Conservation (phyloP, 1,284 basidiomycete species). For the Ganoderma leucocontextum region DNA sequence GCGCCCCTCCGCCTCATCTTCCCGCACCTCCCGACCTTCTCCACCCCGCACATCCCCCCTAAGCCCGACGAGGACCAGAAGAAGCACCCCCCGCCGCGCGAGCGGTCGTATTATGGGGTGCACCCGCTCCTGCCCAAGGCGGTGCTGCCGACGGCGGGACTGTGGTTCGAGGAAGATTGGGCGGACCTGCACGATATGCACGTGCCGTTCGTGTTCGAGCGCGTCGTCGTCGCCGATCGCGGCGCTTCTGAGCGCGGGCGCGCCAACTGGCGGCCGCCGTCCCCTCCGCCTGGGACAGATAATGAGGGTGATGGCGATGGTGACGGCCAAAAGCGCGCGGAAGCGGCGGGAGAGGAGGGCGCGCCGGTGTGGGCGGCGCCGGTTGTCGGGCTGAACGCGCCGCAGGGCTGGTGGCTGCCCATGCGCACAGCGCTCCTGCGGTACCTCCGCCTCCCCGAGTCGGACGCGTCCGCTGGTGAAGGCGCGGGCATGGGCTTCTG, state of each 20-base stretch:
- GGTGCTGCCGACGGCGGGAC: conserved; percentile 74
- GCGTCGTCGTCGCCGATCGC: conserved; percentile 79
- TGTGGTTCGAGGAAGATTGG: conserved; percentile 80
- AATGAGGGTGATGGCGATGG: neutral
- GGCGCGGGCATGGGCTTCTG: conserved; percentile 34
- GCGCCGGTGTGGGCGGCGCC: conserved; percentile 61
- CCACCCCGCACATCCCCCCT: conserved; percentile 49
- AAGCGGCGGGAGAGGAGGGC: conserved; percentile 26
- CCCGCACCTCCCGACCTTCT: conserved; percentile 68
- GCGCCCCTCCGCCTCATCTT: conserved; percentile 79
- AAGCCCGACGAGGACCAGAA: conserved; percentile 34
- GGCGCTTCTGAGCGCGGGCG: conserved; percentile 65
- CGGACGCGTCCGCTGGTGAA: conserved; percentile 6
- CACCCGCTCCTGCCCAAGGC: conserved; percentile 71
- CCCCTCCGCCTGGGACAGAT: conserved; percentile 19
- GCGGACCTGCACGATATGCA: conserved; percentile 73
- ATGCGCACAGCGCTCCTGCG: conserved; percentile 46
- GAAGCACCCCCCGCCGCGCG: conserved; percentile 39
- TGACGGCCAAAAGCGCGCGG: conserved; percentile 18
- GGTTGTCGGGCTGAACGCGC: conserved; percentile 61
- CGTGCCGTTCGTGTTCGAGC: conserved; percentile 77
- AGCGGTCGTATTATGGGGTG: conserved; percentile 50
- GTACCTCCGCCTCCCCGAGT: conserved; percentile 35
- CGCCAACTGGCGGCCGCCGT: conserved; percentile 40
- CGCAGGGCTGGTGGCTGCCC: conserved; percentile 79